Conservation (phyloP, 345 rosid genomes). For the Gossypium herbaceum region DNA sequence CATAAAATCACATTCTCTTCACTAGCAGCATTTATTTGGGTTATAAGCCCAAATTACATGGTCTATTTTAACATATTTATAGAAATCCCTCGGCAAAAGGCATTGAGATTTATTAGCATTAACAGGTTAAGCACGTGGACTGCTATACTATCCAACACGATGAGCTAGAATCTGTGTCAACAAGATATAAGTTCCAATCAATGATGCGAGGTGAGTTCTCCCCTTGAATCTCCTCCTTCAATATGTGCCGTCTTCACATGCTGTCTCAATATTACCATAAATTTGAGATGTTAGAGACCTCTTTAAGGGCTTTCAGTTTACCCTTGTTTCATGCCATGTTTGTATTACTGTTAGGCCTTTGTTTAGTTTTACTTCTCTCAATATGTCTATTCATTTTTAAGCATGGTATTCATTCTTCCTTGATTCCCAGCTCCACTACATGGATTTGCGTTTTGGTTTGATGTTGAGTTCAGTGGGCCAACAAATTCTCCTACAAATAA, state of each 20-base stretch:
- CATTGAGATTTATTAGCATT: not conserved
- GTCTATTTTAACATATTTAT: not conserved
- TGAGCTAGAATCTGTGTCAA: conserved; percentile 79
- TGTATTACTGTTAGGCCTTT: not conserved
- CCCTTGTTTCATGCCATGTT: not conserved
- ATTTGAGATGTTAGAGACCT: not conserved
- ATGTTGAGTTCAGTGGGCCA: conserved; percentile 70
- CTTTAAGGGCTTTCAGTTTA: not conserved
- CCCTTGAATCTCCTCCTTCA: not conserved
- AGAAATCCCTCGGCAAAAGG: not conserved
- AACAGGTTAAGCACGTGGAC: conserved; percentile 78
- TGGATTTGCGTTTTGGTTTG: conserved; percentile 98
- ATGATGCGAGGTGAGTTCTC: conserved; percentile 81
- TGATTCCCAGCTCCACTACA: conserved; percentile 76
- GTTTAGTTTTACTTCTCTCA: not conserved
- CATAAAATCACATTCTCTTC: not conserved
- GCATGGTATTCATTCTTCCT: conserved; percentile 1
- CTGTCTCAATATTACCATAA: not conserved
- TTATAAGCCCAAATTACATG: not conserved
- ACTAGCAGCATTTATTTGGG: not conserved
- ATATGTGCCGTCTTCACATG: not conserved
- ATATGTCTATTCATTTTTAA: not conserved
- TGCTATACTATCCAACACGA: conserved; percentile 56
- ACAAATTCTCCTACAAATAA: conserved; percentile 39
- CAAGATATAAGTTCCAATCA: conserved; percentile 71